These are phyloP conservation scores for Athelia psychrophila DNA, from an alignment of 1,284 basidiomycete species.

Conservation along the genomic window DNA sequence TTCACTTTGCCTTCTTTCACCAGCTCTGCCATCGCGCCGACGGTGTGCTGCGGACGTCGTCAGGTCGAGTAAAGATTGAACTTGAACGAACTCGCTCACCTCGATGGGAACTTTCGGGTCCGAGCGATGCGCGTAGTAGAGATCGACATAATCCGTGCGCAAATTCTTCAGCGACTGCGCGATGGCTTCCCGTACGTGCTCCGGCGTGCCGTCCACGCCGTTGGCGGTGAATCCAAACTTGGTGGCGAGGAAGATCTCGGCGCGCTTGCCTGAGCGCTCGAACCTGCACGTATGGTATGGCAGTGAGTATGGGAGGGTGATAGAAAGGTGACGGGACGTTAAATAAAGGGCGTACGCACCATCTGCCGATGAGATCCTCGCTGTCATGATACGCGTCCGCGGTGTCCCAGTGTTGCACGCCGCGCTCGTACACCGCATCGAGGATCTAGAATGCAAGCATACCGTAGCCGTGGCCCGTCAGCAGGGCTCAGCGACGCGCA, in stretches of 20 bases:
- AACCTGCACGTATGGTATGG: constrained; percentile 25
- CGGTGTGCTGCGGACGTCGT: constrained; percentile 16
- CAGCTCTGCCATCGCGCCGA: constrained; percentile 35
- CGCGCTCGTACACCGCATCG: constrained; percentile 14
- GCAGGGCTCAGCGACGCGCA: background rate
- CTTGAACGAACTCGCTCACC: too few relatives aligned
- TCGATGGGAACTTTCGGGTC: background rate
- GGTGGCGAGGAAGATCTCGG: constrained; percentile 44
- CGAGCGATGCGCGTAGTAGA: constrained; percentile 19
- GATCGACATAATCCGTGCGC: constrained; percentile 27
- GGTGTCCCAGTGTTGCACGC: constrained; percentile 22
- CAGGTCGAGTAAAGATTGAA: background rate
- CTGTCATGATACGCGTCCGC: constrained; percentile 20
- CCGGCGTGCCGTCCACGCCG: constrained; percentile 20
- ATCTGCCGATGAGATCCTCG: constrained; percentile 25
- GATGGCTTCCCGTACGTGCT: constrained; percentile 21
- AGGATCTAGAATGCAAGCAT: constrained; percentile 12
- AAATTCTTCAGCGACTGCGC: constrained; percentile 21
- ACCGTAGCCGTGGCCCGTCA: background rate
- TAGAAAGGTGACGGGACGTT: background rate
- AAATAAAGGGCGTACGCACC: too few relatives aligned
- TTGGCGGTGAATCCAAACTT: constrained; percentile 31
- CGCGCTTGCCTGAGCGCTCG: constrained; percentile 32
- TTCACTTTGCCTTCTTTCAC: constrained; percentile 45
- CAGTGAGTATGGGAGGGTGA: background rate